Base-by-base conservation (phyloP, 176 grass and related monocot species). In the Rhynchospora tenuis region DNA sequence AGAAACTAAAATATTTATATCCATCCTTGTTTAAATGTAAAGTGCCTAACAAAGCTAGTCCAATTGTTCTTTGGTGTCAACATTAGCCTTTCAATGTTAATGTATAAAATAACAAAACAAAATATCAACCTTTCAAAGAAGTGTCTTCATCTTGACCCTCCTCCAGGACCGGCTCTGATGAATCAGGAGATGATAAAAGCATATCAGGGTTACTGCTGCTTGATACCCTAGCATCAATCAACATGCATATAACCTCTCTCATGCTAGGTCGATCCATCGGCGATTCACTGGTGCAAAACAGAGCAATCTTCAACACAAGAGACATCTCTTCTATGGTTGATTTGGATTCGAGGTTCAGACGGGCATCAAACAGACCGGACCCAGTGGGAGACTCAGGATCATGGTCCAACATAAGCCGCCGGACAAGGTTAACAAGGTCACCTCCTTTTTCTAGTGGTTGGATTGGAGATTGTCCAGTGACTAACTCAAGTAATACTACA, bases 381-480 rank as follows among this genome's bases (percentile, higher is more conserved):
- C 6, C 80, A 23, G 62, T 47, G 55, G 85, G 66, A 0, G 78
- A 88, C 82, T 90, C 81, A 4, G 89, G 55, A 20, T 48, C 81
- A 11, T 57, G 87, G 54, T 82, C 88, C 48, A 88, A 86, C 75
- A 90, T 89, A 33, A 85, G 87, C 55, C 83, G 86, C 52, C 91
- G 88, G 83, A 99, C 93, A 76, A 92, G 89, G 88, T 93, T 99
- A 68, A 95, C 97, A 19, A 99, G 93, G 84, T 95, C 97, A n/a
- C 96, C 96, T 85, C 96, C 96, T 93, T 95, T 90, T 23, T 99
- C 97, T 86, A 95, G 85, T 60, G 97, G 93, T 50, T 95, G 97
- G 82, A 99, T 95, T 67, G 93, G 91, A 66, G 89, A 84, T 78
- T 93, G 89, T 26, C 97, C 97, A 0, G 97, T 99, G 78, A 95